phyloP scores from a whole-genome alignment of 169 alveolate species.

The Babesia ovis region DNA sequence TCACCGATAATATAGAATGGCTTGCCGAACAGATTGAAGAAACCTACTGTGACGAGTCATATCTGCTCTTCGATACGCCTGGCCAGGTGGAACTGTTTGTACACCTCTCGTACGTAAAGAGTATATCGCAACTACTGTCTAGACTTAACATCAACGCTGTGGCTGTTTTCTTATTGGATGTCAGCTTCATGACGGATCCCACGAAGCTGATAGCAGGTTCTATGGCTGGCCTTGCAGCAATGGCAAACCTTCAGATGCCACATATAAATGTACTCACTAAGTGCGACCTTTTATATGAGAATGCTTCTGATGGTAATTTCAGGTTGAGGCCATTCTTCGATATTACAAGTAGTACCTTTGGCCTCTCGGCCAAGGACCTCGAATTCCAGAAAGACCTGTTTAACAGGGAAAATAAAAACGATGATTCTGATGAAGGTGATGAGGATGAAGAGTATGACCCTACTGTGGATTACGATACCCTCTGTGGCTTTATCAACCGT shows the following conservation, averaged over 20 bases:
- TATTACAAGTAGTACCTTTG: slow-evolving; percentile 68
- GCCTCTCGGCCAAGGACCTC: slow-evolving; percentile 58
- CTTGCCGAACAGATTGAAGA: slow-evolving; percentile 90
- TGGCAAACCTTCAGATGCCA: slow-evolving; percentile 94
- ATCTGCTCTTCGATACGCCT: slow-evolving; percentile 95
- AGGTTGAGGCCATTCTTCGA: slow-evolving; percentile 55
- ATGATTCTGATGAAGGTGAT: background rate
- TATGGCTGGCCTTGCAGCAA: slow-evolving; percentile 91
- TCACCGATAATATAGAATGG: slow-evolving; percentile 91
- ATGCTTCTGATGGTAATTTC: slow-evolving; percentile 44
- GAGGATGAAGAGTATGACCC: background rate
- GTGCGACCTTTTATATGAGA: slow-evolving; percentile 88
- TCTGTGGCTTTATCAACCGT: slow-evolving; percentile 44
- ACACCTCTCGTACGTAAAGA: slow-evolving; percentile 92
- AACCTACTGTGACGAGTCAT: slow-evolving; percentile 91
- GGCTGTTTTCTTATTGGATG: slow-evolving; percentile 92
- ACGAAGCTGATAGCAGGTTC: slow-evolving; percentile 93
- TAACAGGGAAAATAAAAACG: background rate
- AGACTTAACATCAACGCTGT: slow-evolving; percentile 89
- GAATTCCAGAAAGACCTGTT: slow-evolving; percentile 41
- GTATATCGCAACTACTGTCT: slow-evolving; percentile 81
- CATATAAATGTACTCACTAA: slow-evolving; percentile 93
- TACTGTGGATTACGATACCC: slow-evolving; percentile 37
- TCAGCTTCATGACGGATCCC: slow-evolving; percentile 91
- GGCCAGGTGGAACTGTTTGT: slow-evolving; percentile 96